Base-by-base conservation (phyloP, 2,329 filamentous ascomycete species). In the Calonectria honghensis region DNA sequence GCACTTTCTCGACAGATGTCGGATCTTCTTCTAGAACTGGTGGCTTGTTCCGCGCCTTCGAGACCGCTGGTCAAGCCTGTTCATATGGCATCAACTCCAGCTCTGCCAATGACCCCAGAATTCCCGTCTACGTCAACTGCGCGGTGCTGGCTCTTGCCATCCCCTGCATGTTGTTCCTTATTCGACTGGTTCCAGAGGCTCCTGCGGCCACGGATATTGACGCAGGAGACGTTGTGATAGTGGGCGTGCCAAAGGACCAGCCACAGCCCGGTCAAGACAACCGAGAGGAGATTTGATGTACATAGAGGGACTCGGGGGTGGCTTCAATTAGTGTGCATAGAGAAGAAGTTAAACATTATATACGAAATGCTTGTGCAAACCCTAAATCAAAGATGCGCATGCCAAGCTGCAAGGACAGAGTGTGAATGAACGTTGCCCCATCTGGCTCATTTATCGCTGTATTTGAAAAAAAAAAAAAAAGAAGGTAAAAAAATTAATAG, bases 1-100 rank as follows among this genome's bases (percentile, higher is more conserved):
- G 83, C 37, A 83, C 81, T 4, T 83, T 85, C 29, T 83, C 84
- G 3, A 83, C 81, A 0, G 83, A 85, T 29, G 79, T 84, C 1
- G 81, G 82, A 50, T 77, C 79, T 6, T 82, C 79, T 6, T 77
- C 82, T 7, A 78, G 82, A 24, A 81, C 80, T 0, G 82, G 82
- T 5, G 82, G 82, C 24, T 32, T 82, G 41, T 82, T 82, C 73
- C 79, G 80, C 3, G 79, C 80, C 24, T 82, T 80, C 20, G 80
- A 82, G 51, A 82, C 80, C 0, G 79, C 77, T 2, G 82, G 82
- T n/a, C 82, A 83, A 66, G 80, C 82, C 2, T 78, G 81, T 5
- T 82, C 82, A 1, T 83, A 83, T 29, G 78, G 78, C 0, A 79
- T 83, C 63, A 83, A 83, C 71, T 82, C 82, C 0, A 76, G 76